Evolutionary conservation across 2,329 filamentous ascomycete species (phyloP).

Genomic region (Pseudogymnoascus sp.): DNA sequence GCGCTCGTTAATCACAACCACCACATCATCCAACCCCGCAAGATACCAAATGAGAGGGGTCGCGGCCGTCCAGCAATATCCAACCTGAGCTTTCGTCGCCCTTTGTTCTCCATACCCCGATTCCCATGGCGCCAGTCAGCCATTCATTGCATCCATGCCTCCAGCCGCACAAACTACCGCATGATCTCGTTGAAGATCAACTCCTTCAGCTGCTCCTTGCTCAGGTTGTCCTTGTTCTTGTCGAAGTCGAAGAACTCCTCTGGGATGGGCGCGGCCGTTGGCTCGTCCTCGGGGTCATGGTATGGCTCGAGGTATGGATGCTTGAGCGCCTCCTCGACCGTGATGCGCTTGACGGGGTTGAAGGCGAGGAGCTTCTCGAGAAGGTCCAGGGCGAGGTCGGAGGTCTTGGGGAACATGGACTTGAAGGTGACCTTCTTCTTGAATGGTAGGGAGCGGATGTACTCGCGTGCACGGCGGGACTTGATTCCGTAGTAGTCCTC

Average conservation of each 20-base stretch:
- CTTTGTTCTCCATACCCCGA: constrained; percentile 1
- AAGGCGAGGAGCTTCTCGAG: constrained; percentile 94
- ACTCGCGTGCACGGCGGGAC: constrained; percentile 90
- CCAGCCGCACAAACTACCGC: constrained; percentile 20
- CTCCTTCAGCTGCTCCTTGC: constrained; percentile 96
- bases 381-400: constrained; percentile 87
- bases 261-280: constrained; percentile 89
- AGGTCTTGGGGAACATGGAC: constrained; percentile 97
- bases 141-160: background rate
- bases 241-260: constrained; percentile 99
- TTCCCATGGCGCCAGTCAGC: background rate
- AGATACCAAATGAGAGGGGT: background rate
- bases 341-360: constrained; percentile 98
- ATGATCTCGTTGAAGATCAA: constrained; percentile 97
- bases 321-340: constrained; percentile 91
- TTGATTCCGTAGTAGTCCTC: constrained; percentile 99
- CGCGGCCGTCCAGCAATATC: background rate
- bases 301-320: constrained; percentile 98
- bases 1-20: constrained; percentile 3
- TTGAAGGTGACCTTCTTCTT: constrained; percentile 99
- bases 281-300: constrained; percentile 97
- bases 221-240: constrained; percentile 98
- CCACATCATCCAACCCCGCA: background rate
- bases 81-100: background rate
- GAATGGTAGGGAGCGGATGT: constrained; percentile 95